phyloP scores from a whole-genome alignment of 371 early-diverging fungal genomes.

The Mucor racemosus region DNA sequence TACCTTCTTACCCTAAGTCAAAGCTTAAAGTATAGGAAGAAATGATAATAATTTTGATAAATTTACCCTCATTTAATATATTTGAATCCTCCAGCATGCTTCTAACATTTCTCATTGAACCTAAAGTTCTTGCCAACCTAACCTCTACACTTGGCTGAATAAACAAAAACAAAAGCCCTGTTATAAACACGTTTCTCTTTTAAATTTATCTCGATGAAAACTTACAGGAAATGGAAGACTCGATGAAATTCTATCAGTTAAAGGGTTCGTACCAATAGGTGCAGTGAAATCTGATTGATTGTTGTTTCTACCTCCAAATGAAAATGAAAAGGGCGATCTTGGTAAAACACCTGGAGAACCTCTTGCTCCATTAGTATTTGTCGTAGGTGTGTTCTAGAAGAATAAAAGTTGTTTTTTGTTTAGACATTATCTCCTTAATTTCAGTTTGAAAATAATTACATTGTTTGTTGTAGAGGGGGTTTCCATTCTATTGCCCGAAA shows the following conservation, averaged over 20 bases:
- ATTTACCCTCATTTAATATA: slow-evolving; percentile 11
- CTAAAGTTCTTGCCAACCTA: slow-evolving; percentile 48
- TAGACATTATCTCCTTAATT: slow-evolving; percentile 12
- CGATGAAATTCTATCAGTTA: slow-evolving; percentile 19
- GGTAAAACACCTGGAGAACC: neutral
- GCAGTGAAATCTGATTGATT: slow-evolving; percentile 18
- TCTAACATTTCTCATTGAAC: slow-evolving; percentile 51
- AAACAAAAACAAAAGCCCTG: neutral
- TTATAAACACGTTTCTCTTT: neutral
- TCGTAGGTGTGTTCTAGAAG: neutral
- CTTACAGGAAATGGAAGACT: slow-evolving; percentile 45
- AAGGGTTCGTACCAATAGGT: slow-evolving; percentile 9
- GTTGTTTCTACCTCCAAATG: slow-evolving; percentile 16
- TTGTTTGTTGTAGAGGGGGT: neutral
- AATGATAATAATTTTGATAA: neutral
- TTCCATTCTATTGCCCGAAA: neutral
- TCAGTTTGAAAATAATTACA: neutral
- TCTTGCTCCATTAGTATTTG: neutral
- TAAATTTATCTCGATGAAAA: neutral
- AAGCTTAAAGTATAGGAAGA: neutral
- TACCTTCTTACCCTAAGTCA: neutral
- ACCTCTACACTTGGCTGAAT: slow-evolving; percentile 50
- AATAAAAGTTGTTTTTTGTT: neutral
- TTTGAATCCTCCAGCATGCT: slow-evolving; percentile 39
- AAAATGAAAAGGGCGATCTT: slow-evolving; percentile 24